phyloP scores from a whole-genome alignment of 495 filamentous ascomycete genomes.

The Penicillium paradoxum region DNA sequence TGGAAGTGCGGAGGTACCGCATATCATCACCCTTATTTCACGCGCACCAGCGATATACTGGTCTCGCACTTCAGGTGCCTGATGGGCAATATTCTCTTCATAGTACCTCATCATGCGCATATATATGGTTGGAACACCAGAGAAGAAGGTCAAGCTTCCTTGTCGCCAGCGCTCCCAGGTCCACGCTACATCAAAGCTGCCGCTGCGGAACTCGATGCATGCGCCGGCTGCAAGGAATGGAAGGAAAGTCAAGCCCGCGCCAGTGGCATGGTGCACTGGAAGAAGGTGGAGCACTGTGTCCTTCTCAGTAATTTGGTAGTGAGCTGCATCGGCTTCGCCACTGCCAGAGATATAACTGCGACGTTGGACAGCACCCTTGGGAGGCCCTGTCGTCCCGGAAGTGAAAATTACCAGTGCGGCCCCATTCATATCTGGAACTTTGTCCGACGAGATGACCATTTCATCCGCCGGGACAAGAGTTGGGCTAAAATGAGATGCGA shows the following conservation, averaged over 20 bases:
- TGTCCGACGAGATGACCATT: constrained; percentile 22
- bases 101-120: constrained; percentile 47
- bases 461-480: constrained; percentile 7
- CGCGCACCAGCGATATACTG: constrained; percentile 37
- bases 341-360: constrained; percentile 25
- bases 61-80: constrained; percentile 16
- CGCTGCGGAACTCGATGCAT: constrained; percentile 43
- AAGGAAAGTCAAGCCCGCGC: constrained; percentile 43
- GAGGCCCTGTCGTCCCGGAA: constrained; percentile 42
- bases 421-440: constrained; percentile 22
- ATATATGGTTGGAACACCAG: constrained; percentile 48
- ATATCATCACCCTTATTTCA: constrained; percentile 38
- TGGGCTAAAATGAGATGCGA: constrained; percentile 16
- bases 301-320: constrained; percentile 23
- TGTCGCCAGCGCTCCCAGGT: constrained; percentile 47
- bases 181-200: constrained; percentile 41
- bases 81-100: constrained; percentile 26
- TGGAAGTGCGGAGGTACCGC: constrained; percentile 44
- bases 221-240: constrained; percentile 40
- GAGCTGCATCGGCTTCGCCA: constrained; percentile 25
- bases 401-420: constrained; percentile 37
- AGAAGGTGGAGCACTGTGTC: constrained; percentile 36
- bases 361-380: constrained; percentile 43
- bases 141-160: constrained; percentile 43
- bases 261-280: constrained; percentile 47